phyloP scores from a whole-genome alignment of 805 yeast genomes.

The Saccharomycopsis fermentans region DNA sequence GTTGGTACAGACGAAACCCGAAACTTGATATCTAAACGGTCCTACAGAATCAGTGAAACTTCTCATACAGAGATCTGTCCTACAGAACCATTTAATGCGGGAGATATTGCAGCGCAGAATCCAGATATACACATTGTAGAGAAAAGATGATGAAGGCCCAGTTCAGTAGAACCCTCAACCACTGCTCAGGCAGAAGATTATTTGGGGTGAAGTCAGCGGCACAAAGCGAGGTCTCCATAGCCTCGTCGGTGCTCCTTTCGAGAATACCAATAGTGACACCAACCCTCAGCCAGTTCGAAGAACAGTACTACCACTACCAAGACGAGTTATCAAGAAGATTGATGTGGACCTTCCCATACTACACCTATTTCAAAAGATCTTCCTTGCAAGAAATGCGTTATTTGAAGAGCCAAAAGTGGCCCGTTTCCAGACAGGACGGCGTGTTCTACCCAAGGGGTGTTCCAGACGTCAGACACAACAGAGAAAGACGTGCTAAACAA shows the following conservation, averaged over 20 bases:
- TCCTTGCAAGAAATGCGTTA: slow-evolving; percentile 79
- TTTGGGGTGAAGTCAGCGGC: background rate
- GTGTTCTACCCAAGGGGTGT: slow-evolving; percentile 74
- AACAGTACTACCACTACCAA: slow-evolving; percentile 71
- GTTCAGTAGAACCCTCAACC: background rate
- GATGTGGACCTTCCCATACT: slow-evolving; percentile 96
- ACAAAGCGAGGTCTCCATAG: background rate
- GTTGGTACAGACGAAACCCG: too few species aligned
- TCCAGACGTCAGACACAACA: slow-evolving; percentile 77
- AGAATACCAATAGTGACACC: slow-evolving; percentile 81
- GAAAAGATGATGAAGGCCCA: background rate
- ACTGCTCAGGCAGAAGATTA: background rate
- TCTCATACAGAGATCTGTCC: too few species aligned
- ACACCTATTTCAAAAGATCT: slow-evolving; percentile 84
- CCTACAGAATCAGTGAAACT: too few species aligned
- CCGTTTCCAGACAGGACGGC: slow-evolving; percentile 60
- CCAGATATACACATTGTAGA: background rate
- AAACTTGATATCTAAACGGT: too few species aligned
- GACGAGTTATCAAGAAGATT: slow-evolving; percentile 77
- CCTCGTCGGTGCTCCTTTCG: slow-evolving; percentile 27
- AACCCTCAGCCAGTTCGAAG: slow-evolving; percentile 61
- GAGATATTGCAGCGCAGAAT: too few species aligned
- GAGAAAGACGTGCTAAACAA: slow-evolving; percentile 82
- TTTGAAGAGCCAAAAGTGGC: slow-evolving; percentile 63
- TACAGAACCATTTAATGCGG: too few species aligned